A percentile compares a stretch with the other conserved stretches of the same genome.
phyloP scores from a whole-genome alignment of 306 rosid genomes.

The Cicer arietinum region DNA sequence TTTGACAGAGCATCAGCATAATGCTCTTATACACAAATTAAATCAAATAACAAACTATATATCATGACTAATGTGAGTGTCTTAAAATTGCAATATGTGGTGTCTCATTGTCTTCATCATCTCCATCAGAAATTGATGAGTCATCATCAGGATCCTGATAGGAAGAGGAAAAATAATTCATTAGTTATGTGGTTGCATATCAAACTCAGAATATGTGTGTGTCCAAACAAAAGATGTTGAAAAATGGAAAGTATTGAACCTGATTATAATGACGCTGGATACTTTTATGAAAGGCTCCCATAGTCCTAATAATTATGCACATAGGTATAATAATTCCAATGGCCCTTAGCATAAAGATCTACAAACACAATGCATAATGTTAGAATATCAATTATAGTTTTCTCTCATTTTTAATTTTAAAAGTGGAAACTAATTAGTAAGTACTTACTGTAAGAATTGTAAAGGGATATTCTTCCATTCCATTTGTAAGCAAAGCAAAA shows the following conservation, averaged over 20 bases:
- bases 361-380: neutral
- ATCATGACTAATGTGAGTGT: conserved; percentile 34
- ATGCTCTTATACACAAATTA: conserved; percentile 49
- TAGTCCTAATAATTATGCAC: conserved; percentile 62
- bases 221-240: neutral
- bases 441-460: conserved; percentile 77
- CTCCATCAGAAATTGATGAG: conserved; percentile 50
- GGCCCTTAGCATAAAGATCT: conserved; percentile 66
- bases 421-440: neutral
- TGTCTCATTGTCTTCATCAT: conserved; percentile 55
- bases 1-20: conserved; percentile 49
- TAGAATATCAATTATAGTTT: conserved; percentile 11
- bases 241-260: conserved; percentile 36
- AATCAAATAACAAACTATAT: conserved; percentile 21
- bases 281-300: conserved; percentile 67
- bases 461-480: conserved; percentile 79
- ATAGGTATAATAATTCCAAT: conserved; percentile 87
- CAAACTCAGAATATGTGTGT: neutral
- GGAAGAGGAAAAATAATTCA: neutral
- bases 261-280: conserved; percentile 52
- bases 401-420: neutral
- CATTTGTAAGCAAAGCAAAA: conserved; percentile 60
- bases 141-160: conserved; percentile 64
- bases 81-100: conserved; percentile 52
- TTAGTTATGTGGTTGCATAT: conserved; percentile 31